These are phyloP conservation scores for Suillus ampliporus DNA, from an alignment of 768 basidiomycete genomes.

Conservation along the genomic window DNA sequence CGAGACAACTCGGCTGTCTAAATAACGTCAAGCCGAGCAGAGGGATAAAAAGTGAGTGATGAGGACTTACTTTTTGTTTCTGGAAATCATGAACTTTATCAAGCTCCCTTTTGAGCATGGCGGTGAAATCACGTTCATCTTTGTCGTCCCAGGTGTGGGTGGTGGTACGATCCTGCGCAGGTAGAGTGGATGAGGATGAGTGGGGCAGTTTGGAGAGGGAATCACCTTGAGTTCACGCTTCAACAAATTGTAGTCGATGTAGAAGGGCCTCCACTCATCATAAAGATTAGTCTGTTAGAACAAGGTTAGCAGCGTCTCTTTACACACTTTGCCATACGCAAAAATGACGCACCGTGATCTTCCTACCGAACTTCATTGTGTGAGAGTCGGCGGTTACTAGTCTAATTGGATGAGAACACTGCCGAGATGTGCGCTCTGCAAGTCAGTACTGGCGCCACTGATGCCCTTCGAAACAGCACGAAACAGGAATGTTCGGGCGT, in stretches of 20 bases:
- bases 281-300: constrained; percentile 74
- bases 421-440: no score
- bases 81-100: constrained; percentile 97
- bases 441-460: no score
- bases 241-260: constrained; percentile 87
- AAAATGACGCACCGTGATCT: constrained; percentile 61
- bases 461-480: no score
- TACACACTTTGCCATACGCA: neutral
- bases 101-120: constrained; percentile 81
- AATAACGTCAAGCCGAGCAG: constrained; percentile 7
- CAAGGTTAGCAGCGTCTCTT: neutral
- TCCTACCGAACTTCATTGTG: constrained; percentile 80
- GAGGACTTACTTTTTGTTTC: constrained; percentile 71
- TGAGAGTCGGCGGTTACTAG: no score
- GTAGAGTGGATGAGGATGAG: neutral
- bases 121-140: constrained; percentile 85
- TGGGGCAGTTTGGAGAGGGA: neutral
- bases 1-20: constrained; percentile 83
- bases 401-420: no score
- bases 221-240: constrained; percentile 89
- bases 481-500: no score
- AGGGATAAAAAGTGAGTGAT: neutral
- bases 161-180: constrained; percentile 54
- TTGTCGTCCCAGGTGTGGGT: constrained; percentile 68
- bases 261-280: constrained; percentile 89